Evolutionary conservation across 2,329 filamentous ascomycete genomes (phyloP).

Genomic region (Colletotrichum truncatum): DNA sequence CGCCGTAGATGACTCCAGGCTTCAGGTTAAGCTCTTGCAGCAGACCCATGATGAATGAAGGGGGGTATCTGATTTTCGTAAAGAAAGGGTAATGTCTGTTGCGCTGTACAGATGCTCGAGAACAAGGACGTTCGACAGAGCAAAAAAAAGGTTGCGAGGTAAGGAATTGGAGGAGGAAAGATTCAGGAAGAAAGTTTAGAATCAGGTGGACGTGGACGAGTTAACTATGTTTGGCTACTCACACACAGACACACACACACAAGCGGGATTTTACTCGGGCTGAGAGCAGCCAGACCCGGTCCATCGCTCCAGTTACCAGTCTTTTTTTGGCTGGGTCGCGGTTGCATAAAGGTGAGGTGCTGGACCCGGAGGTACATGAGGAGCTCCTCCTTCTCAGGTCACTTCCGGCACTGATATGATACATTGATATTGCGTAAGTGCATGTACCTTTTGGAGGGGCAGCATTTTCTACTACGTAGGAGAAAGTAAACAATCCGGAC

Average conservation of each 20-base stretch:
- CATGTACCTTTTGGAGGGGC: not conserved
- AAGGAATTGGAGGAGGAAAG: not conserved
- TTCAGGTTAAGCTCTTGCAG: slow-evolving; percentile 57
- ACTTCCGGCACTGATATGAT: not conserved
- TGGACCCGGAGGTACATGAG: not conserved
- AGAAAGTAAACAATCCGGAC: too few species aligned
- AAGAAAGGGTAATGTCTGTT: slow-evolving; percentile 3
- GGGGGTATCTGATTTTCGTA: slow-evolving; percentile 12
- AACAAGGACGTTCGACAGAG: not conserved
- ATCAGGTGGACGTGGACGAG: slow-evolving; percentile 17
- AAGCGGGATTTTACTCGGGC: slow-evolving; percentile 31
- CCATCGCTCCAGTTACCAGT: slow-evolving; percentile 1
- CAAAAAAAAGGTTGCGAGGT: not conserved
- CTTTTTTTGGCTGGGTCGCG: slow-evolving; percentile 8
- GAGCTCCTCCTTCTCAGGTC: slow-evolving; percentile 7
- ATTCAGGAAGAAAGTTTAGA: slow-evolving; percentile 8
- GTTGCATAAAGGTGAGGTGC: slow-evolving; percentile 1
- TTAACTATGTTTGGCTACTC: slow-evolving; percentile 27
- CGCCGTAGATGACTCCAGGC: slow-evolving; percentile 63
- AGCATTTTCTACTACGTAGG: too few species aligned
- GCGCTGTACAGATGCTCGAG: not conserved
- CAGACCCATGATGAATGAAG: slow-evolving; percentile 40
- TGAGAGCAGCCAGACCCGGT: slow-evolving; percentile 13
- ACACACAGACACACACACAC: slow-evolving; percentile 1
- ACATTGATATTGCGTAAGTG: too few species aligned